A percentile compares a stretch with the other conserved stretches of the same genome.
Evolutionary conservation across 768 basidiomycete species (phyloP).

Genomic region (Sistotremastrum suecicum): DNA sequence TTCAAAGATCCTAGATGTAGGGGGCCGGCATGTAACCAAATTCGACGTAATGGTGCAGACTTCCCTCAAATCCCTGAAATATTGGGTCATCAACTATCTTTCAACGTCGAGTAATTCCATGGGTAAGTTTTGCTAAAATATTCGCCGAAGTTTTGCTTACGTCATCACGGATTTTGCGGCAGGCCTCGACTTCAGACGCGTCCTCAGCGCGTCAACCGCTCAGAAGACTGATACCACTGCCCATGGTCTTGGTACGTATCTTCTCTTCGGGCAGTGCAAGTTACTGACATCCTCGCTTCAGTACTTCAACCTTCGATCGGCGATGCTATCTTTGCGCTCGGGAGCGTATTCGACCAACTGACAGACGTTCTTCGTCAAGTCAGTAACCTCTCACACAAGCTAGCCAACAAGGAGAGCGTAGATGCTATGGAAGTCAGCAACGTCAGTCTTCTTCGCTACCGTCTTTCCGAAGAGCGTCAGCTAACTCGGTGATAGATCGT

Average conservation of each 20-base stretch:
- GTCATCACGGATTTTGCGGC: conserved; percentile 1
- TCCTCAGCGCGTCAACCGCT: conserved; percentile 31
- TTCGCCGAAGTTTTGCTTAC: neutral
- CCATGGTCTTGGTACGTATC: conserved; percentile 39
- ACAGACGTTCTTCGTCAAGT: conserved; percentile 50
- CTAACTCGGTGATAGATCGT: neutral
- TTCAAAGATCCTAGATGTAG: conserved; percentile 16
- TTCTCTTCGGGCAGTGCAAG: neutral
- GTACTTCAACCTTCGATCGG: conserved; percentile 68
- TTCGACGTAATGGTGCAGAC: conserved; percentile 45
- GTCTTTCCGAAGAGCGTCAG: too few species aligned
- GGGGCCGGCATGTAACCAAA: conserved; percentile 17
- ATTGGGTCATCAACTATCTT: conserved; percentile 50
- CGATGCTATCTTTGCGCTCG: conserved; percentile 55
- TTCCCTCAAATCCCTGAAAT: conserved; percentile 44
- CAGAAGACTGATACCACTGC: too few species aligned
- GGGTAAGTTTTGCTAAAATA: conserved; percentile 22
- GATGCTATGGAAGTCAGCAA: too few species aligned
- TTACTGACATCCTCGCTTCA: conserved; percentile 11
- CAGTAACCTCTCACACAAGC: conserved; percentile 49
- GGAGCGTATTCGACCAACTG: conserved; percentile 48
- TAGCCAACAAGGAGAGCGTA: conserved; percentile 42
- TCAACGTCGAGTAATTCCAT: conserved; percentile 63
- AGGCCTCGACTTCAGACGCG: conserved; percentile 61
- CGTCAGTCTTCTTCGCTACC: neutral